Base-by-base conservation (phyloP, 345 rosid species). In the Eucalyptus lansdowneana region DNA sequence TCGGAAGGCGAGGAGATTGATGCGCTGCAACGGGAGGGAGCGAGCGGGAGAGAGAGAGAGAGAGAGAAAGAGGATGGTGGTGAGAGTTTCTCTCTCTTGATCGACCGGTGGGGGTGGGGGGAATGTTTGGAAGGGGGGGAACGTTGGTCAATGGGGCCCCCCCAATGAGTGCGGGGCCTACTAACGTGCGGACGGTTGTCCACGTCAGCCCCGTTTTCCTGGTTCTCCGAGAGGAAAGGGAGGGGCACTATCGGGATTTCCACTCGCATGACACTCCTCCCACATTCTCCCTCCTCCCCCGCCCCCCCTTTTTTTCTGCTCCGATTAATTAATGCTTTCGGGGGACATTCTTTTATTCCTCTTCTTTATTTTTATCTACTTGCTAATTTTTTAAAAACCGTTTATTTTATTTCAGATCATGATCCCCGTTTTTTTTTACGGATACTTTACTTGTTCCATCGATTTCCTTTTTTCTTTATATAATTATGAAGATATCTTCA, bases 291-390 rank as follows among this genome's bases (percentile, higher is more conserved):
- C 14, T 21, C 83, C 6, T 19, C 24, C 44, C 42, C 7, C 0
- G 1, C 6, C 14, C 7, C 0, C 1, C 6, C 14, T 72, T 72
- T 34, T 11, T 12, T 29, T 60, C 15, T 56, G 6, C 69, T 27
- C n/a, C 34, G 4, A 62, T 62, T 65, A 65, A 65, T 65, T 65
- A 65, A 65, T 65, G 76, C 17, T n/a, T n/a, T 53, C 58, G 24
- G 58, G 24, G 24, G 21, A 14, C 76, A 65, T n/a, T 29, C 15
- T 27, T 29, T 60, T 60, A 29, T 12, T 65, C 69, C 37, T 65
- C 72, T 27, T 62, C 6, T 2, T 62, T 62, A 27, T 13, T 62
- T 62, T 60, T 27, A 27, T 62, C 31, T 62, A 12, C 69, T 27
- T 13, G 16, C 69, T 62, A 62, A 27, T 62, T 12, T 58, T 24